These are phyloP conservation scores for Ustilaginoidea virens DNA, from an alignment of 2,329 filamentous ascomycete genomes.

Conservation along the genomic window DNA sequence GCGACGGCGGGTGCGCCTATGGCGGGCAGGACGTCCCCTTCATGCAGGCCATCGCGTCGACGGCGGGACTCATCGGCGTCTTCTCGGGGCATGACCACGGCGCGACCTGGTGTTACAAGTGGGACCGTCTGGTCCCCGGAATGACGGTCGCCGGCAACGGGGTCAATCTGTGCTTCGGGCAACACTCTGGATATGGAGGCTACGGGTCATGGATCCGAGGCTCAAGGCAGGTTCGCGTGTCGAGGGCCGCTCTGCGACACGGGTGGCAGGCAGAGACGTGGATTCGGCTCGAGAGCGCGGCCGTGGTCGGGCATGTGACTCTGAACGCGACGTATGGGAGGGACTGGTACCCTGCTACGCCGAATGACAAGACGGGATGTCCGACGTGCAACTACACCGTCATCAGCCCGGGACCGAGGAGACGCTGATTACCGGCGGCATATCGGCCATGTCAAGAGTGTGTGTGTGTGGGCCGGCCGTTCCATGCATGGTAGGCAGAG, in stretches of 20 bases:
- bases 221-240: conserved; percentile 36
- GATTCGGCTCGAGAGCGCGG: conserved; percentile 43
- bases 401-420: conserved; percentile 5
- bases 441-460: no score
- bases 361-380: conserved; percentile 18
- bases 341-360: conserved; percentile 34
- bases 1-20: conserved; percentile 22
- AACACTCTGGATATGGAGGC: conserved; percentile 55
- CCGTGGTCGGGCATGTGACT: conserved; percentile 31
- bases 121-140: conserved; percentile 22
- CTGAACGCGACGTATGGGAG: conserved; percentile 44
- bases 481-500: no score
- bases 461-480: no score
- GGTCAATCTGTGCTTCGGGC: conserved; percentile 40
- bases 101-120: conserved; percentile 40
- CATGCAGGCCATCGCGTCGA: conserved; percentile 43
- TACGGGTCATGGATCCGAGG: conserved; percentile 52
- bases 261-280: conserved; percentile 37
- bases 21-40: conserved; percentile 42
- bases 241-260: conserved; percentile 21
- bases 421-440: conserved; percentile 1
- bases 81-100: conserved; percentile 56
- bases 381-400: conserved; percentile 9
- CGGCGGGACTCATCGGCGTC: conserved; percentile 37
- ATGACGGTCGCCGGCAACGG: conserved; percentile 25